These are phyloP conservation scores for Blastocystis sp. DNA, from an alignment of 352 stramenopile species.

Conservation along the genomic window DNA sequence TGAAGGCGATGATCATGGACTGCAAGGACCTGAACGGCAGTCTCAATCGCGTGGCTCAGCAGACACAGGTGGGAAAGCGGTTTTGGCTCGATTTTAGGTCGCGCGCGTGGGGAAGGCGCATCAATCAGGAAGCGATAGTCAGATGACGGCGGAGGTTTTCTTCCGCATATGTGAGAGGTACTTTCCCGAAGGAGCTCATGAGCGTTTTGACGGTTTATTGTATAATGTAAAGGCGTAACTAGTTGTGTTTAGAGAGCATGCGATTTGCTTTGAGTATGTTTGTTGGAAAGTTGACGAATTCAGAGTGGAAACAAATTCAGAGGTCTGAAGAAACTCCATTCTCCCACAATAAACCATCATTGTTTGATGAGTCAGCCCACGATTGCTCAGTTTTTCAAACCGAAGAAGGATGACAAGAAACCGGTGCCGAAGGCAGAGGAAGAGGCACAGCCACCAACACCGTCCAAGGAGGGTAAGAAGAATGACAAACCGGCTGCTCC, in stretches of 20 bases:
- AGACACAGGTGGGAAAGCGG: background rate
- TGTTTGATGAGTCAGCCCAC: conserved; percentile 31
- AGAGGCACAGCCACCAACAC: no score
- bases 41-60: conserved; percentile 24
- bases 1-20: conserved; percentile 5
- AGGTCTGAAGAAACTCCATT: no score
- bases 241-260: conserved; percentile 37
- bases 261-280: background rate
- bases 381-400: conserved; percentile 43
- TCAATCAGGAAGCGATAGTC: conserved; percentile 54
- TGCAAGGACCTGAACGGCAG: background rate
- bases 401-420: background rate
- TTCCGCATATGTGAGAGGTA: background rate
- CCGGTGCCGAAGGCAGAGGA: no score
- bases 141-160: conserved; percentile 16
- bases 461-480: no score
- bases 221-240: background rate
- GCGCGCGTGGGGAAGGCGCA: conserved; percentile 1
- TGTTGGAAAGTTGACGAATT: background rate
- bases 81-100: background rate
- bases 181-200: background rate
- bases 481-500: no score
- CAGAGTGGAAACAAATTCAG: no score
- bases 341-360: no score
- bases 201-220: background rate